phyloP scores from a whole-genome alignment of 1,139 yeast species.

The Lodderomyces pseudojiufengensis region DNA sequence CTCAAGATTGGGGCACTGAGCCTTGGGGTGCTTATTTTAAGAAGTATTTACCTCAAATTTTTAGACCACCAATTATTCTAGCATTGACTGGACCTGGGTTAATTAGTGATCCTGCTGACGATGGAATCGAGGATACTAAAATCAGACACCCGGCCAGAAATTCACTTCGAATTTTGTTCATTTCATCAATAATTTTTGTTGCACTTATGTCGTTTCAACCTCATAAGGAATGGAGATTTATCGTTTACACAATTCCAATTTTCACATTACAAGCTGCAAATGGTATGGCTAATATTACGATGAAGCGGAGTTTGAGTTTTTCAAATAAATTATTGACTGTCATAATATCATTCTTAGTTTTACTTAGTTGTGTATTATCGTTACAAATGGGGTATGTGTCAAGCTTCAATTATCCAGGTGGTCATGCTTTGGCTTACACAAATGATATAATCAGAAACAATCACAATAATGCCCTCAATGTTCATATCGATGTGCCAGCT shows the following conservation, averaged over 20 bases:
- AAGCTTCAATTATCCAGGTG: constrained; percentile 85
- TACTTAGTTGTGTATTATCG: constrained; percentile 40
- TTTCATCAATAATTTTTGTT: constrained; percentile 53
- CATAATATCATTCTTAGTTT: constrained; percentile 25
- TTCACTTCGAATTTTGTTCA: constrained; percentile 31
- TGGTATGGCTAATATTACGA: constrained; percentile 49
- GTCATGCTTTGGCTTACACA: constrained; percentile 58
- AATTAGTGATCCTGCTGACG: constrained; percentile 36
- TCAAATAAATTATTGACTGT: constrained; percentile 27
- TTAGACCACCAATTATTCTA: constrained; percentile 64
- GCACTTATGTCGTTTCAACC: constrained; percentile 72
- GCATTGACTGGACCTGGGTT: constrained; percentile 44
- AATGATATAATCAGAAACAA: constrained; percentile 38
- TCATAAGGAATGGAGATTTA: constrained; percentile 94
- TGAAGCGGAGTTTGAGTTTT: constrained; percentile 26
- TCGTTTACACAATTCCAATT: constrained; percentile 70
- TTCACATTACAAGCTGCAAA: constrained; percentile 63
- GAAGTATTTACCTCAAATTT: constrained; percentile 39
- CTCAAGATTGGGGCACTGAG: constrained; percentile 81
- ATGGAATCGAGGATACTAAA: constrained; percentile 17
- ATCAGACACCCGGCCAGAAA: constrained; percentile 36
- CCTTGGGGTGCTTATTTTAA: constrained; percentile 68
- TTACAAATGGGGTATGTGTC: constrained; percentile 58
- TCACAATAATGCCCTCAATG: not conserved
- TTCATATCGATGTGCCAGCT: constrained; percentile 72